Conservation (phyloP, 2,329 filamentous ascomycete species). For the Colletotrichum sp. region DNA sequence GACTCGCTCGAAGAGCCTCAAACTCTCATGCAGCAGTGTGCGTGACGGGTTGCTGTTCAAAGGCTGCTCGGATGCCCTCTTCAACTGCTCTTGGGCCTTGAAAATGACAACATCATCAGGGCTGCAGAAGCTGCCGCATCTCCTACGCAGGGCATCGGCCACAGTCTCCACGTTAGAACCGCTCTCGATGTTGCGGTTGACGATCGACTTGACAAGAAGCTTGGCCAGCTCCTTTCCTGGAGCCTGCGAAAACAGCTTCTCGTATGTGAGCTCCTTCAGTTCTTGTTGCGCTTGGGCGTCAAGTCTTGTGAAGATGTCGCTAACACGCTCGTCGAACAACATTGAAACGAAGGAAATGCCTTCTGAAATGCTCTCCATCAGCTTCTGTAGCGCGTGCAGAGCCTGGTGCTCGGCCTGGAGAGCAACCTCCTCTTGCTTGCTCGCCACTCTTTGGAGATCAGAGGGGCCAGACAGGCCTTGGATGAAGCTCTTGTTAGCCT, state of each 20-base stretch:
- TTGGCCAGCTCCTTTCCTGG: constrained; percentile 90
- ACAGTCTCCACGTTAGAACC: constrained; percentile 98
- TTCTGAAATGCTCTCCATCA: constrained; percentile 91
- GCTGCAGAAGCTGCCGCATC: constrained; percentile 97
- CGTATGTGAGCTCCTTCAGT: constrained; percentile 81
- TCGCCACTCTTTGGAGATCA: constrained; percentile 77
- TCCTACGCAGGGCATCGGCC: constrained; percentile 87
- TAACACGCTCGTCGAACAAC: constrained; percentile 90
- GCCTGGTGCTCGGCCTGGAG: constrained; percentile 94
- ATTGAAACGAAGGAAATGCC: constrained; percentile 96
- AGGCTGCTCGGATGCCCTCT: constrained; percentile 82
- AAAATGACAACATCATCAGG: constrained; percentile 97
- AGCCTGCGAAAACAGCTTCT: constrained; percentile 80
- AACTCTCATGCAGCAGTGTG: constrained; percentile 83
- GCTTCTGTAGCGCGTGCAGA: constrained; percentile 80
- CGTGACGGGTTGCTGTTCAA: constrained; percentile 78
- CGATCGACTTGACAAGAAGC: constrained; percentile 94
- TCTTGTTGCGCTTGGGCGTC: constrained; percentile 72
- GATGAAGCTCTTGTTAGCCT: constrained; percentile 88
- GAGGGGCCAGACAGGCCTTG: constrained; percentile 93
- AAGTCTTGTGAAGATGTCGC: constrained; percentile 83
- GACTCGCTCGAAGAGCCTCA: constrained; percentile 87
- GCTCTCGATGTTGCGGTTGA: constrained; percentile 96
- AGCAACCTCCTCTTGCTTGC: constrained; percentile 88
- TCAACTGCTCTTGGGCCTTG: constrained; percentile 95